These are phyloP conservation scores for Venturiaceae sp. DNA, from an alignment of 2,329 filamentous ascomycete genomes.

Conservation along the genomic window DNA sequence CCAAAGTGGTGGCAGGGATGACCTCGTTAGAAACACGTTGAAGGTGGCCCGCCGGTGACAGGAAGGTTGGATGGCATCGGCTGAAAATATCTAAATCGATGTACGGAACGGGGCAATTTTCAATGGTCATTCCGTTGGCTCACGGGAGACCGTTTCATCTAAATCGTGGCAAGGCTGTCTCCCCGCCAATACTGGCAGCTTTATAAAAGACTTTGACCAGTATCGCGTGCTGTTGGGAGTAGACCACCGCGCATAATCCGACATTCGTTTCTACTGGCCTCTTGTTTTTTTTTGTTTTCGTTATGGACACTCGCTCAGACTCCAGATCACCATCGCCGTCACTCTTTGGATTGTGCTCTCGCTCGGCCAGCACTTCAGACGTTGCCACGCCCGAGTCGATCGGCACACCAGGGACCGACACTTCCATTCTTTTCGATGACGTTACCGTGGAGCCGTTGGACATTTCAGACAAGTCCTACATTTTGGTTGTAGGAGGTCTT, in stretches of 20 bases:
- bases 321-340: constrained; percentile 19
- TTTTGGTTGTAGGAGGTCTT: constrained; percentile 43
- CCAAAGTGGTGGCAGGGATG: constrained; percentile 4
- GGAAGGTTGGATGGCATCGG: background rate
- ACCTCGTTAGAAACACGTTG: background rate
- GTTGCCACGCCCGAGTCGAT: constrained; percentile 14
- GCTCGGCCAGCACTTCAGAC: constrained; percentile 13
- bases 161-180: background rate
- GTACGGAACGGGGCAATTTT: background rate
- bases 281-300: background rate
- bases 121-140: background rate
- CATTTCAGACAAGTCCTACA: constrained; percentile 36
- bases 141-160: constrained; percentile 7
- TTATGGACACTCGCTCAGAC: constrained; percentile 16
- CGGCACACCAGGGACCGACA: constrained; percentile 35
- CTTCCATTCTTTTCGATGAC: constrained; percentile 36
- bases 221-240: constrained; percentile 15
- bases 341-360: constrained; percentile 12
- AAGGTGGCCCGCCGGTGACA: constrained; percentile 13
- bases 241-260: background rate
- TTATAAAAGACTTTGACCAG: constrained; percentile 4
- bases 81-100: background rate
- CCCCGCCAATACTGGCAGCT: background rate
- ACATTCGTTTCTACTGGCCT: constrained; percentile 1
- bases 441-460: constrained; percentile 31